Conservation (phyloP, 202 grass and related monocot genomes). For the Bolboschoenoplectus hybrid region DNA sequence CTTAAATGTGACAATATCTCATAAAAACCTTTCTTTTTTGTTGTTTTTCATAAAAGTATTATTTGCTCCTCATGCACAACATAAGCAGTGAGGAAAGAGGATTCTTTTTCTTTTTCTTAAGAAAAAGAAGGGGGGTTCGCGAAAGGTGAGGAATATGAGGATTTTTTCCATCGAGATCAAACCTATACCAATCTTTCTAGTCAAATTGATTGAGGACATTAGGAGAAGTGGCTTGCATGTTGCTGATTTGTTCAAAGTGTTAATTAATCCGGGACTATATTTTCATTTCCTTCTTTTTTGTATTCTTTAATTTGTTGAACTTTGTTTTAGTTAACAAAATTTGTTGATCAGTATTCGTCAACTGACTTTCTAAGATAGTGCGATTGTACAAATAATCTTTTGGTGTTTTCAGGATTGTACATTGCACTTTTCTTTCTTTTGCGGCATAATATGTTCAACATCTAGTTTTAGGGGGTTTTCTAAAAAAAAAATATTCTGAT, state of each 20-base stretch:
- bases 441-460: too few species aligned
- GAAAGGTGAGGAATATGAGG: not conserved
- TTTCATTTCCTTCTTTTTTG: not conserved
- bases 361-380: not conserved
- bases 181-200: not conserved
- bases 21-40: not conserved
- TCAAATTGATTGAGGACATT: not conserved
- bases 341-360: not conserved
- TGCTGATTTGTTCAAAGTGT: slow-evolving; percentile 22
- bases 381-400: not conserved
- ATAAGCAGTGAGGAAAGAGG: not conserved
- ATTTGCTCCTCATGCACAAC: not conserved
- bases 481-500: not conserved
- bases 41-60: not conserved
- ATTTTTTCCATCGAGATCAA: not conserved
- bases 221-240: not conserved
- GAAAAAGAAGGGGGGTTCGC: not conserved
- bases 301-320: not conserved
- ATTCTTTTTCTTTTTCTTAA: not conserved
- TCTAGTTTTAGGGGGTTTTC: not conserved
- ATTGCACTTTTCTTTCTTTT: not conserved
- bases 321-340: not conserved
- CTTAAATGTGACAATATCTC: slow-evolving; percentile 5
- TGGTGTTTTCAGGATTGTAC: not conserved
- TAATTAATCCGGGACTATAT: not conserved